Conservation (phyloP, 768 basidiomycete genomes). For the Naematelia encephala region DNA sequence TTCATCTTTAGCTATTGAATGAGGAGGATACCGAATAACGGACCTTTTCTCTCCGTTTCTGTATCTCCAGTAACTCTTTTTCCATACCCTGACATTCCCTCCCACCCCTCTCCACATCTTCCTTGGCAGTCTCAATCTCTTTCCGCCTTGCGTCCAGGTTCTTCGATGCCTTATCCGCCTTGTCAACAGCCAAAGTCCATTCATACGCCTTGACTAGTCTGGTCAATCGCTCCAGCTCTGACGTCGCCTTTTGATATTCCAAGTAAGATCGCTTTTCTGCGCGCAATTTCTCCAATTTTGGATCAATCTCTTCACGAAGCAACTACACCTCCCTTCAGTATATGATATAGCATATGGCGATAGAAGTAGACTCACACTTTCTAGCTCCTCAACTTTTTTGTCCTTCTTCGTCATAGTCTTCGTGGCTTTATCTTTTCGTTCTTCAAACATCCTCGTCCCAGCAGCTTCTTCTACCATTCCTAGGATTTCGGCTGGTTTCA, state of each 20-base stretch:
- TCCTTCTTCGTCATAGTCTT: slow-evolving; percentile 97
- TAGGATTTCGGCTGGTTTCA: slow-evolving; percentile 95
- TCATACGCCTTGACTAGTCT: slow-evolving; percentile 82
- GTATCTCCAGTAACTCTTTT: slow-evolving; percentile 63
- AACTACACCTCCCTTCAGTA: slow-evolving; percentile 51
- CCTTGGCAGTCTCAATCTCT: slow-evolving; percentile 39
- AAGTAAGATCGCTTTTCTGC: slow-evolving; percentile 83
- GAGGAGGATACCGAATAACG: slow-evolving; percentile 5
- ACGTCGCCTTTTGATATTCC: slow-evolving; percentile 80
- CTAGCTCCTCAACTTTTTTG: slow-evolving; percentile 87
- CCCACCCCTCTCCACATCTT: slow-evolving; percentile 53
- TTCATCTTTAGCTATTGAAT: slow-evolving; percentile 1
- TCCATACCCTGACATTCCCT: slow-evolving; percentile 59
- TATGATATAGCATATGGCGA: not conserved
- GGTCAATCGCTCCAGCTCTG: slow-evolving; percentile 80
- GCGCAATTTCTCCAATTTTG: slow-evolving; percentile 87
- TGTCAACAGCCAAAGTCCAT: slow-evolving; percentile 59
- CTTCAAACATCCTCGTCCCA: slow-evolving; percentile 98
- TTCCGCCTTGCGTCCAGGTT: slow-evolving; percentile 32
- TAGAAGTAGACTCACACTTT: slow-evolving; percentile 52
- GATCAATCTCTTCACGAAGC: slow-evolving; percentile 84
- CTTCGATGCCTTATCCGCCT: slow-evolving; percentile 41
- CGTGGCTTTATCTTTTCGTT: slow-evolving; percentile 91
- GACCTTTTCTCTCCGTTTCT: slow-evolving; percentile 66
- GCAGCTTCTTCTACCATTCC: slow-evolving; percentile 99